Base-by-base conservation (phyloP, 1,284 basidiomycete genomes). In the Naganishia sp. region DNA sequence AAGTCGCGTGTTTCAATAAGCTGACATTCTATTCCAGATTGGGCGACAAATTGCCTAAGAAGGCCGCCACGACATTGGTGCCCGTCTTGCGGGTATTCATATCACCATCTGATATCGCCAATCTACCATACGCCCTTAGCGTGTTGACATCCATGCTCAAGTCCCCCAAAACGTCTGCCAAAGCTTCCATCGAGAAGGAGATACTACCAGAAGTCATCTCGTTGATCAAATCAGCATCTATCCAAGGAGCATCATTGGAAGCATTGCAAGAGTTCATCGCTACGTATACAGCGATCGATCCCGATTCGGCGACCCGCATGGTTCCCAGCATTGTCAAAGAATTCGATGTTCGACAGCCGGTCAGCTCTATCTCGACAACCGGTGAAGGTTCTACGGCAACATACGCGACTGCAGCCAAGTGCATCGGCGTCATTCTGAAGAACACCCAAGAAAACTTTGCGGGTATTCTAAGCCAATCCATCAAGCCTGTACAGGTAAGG, bases 211-310 rank as follows among this genome's bases (percentile, higher is more conserved):
- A 86, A 53, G 84, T 93, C 49, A 89, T 91, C 76, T 76, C 75
- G 54, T 85, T 92, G 47, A 83, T 92, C 2, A 85, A 88, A 73
- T 91, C 91, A 0, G 88, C 92, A 0, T 83, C 90, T 6, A 81
- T 92, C 21, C 85, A 91, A 56, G 86, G 88, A 45, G 79, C 84
- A 3, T 84, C 88, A 3, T 85, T 95, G 28, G 92, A 97, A 49
- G 85, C 90, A 0, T 81, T 96, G 9, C 84, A 91, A 53, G 81
- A 82, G 13, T 97, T 98, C 84, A 91, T 92, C 75, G 83, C 83
- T 0, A 85, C 87, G 0, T 85, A 94, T 35, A 90, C 94, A n/a
- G 83, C 85, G 66, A 90, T 90, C 0, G 91, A 95, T 71, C 82
- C 83, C 1, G 88, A 94, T 77, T 90, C 88, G 79, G 84, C 85